Percentiles rank a stretch among this genome's conserved stretches.
Evolutionary conservation across 305 asterid species (phyloP).

Genomic region (Fraxinus angustifolia): DNA sequence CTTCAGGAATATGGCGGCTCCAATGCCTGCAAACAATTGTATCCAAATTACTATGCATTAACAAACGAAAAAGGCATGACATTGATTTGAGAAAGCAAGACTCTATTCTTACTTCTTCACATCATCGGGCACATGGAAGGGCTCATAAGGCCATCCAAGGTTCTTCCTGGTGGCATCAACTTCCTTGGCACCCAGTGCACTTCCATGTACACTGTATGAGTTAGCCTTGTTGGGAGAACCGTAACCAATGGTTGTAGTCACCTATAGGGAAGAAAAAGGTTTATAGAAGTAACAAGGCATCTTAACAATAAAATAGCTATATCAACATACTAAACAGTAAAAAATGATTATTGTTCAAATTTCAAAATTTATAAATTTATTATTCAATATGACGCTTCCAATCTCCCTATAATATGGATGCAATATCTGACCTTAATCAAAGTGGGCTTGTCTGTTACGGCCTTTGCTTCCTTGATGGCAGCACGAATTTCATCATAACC

Average conservation of each 20-base stretch:
- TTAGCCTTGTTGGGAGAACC: background rate
- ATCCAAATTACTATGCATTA: background rate
- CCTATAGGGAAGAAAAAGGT: background rate
- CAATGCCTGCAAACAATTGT: constrained; percentile 57
- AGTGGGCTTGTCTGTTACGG: constrained; percentile 93
- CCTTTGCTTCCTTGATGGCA: constrained; percentile 94
- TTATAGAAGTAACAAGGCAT: background rate
- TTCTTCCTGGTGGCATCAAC: background rate
- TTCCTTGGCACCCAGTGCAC: background rate
- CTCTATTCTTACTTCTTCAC: constrained; percentile 65
- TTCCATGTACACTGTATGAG: background rate
- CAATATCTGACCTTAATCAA: constrained; percentile 66
- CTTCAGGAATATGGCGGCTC: constrained; percentile 69
- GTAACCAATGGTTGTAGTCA: background rate
- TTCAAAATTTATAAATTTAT: too few relatives aligned
- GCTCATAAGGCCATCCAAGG: background rate
- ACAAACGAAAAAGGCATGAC: background rate
- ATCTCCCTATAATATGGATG: background rate
- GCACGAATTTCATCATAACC: constrained; percentile 88
- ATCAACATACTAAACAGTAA: background rate
- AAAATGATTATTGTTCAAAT: background rate
- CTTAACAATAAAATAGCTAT: background rate
- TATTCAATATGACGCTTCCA: background rate
- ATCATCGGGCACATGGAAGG: constrained; percentile 94
- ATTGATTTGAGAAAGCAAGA: background rate